A percentile compares a stretch with the other conserved stretches of the same genome.
Evolutionary conservation across 78 protist species (phyloP).

Genomic region (Protostelium mycophagum): DNA sequence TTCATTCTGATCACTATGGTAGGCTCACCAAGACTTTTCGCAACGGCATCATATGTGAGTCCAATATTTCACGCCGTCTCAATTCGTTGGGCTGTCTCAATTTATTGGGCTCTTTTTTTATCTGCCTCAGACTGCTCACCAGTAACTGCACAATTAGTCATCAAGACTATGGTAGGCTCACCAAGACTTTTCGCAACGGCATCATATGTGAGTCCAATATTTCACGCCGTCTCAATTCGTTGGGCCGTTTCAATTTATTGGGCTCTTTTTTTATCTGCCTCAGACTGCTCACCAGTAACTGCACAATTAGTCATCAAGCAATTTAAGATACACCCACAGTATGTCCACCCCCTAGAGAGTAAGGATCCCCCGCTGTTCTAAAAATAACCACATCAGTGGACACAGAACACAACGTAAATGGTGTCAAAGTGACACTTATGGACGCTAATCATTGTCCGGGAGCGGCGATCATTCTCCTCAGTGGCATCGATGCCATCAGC

Average conservation of each 20-base stretch:
- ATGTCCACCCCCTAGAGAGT: constrained; percentile 16
- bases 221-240: neutral
- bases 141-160: constrained; percentile 59
- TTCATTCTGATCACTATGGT: constrained; percentile 91
- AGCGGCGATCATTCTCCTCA: constrained; percentile 68
- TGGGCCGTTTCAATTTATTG: too few relatives aligned
- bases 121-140: constrained; percentile 15
- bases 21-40: constrained; percentile 44
- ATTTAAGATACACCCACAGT: constrained; percentile 29
- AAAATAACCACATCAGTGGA: too few relatives aligned
- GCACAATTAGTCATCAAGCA: constrained; percentile 41
- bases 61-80: neutral
- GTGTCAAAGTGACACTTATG: constrained; percentile 48
- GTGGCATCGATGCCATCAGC: too few relatives aligned
- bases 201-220: constrained; percentile 13
- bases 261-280: too few relatives aligned
- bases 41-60: constrained; percentile 37
- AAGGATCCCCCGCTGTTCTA: too few relatives aligned
- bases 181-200: constrained; percentile 33
- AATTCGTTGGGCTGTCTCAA: too few relatives aligned
- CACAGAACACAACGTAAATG: constrained; percentile 4
- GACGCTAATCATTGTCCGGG: constrained; percentile 92
- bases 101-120: too few relatives aligned
- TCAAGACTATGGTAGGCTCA: constrained; percentile 47
- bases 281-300: constrained; percentile 33